phyloP scores from a whole-genome alignment of 2,329 filamentous ascomycete species.

The Aspergillus sp. region DNA sequence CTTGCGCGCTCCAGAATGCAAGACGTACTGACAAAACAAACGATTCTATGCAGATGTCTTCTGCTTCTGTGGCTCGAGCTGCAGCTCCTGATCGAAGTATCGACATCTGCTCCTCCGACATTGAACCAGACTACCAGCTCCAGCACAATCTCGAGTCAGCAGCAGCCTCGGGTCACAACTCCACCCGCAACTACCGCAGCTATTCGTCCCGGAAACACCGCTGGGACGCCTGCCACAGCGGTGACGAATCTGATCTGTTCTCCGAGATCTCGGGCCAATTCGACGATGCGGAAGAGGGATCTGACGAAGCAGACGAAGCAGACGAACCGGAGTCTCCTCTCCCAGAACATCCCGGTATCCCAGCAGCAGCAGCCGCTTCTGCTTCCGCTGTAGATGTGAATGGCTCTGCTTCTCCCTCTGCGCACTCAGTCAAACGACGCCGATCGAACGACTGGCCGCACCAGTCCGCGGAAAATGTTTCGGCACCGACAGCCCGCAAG shows the following conservation, averaged over 20 bases:
- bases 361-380: neutral
- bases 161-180: neutral
- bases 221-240: slow-evolving; percentile 21
- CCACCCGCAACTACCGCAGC: slow-evolving; percentile 13
- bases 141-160: slow-evolving; percentile 23
- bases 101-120: neutral
- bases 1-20: neutral
- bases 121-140: slow-evolving; percentile 16
- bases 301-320: slow-evolving; percentile 38
- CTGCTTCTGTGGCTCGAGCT: neutral
- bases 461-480: slow-evolving; percentile 14
- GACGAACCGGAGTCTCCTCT: slow-evolving; percentile 25
- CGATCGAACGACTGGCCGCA: slow-evolving; percentile 47
- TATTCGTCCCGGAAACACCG: slow-evolving; percentile 30
- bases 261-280: slow-evolving; percentile 37
- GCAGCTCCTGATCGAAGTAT: neutral
- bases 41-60: slow-evolving; percentile 10
- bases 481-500: slow-evolving; percentile 17
- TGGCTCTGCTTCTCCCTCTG: slow-evolving; percentile 16
- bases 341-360: slow-evolving; percentile 15
- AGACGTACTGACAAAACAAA: neutral
- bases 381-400: neutral
- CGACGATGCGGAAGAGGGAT: slow-evolving; percentile 33
- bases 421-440: slow-evolving; percentile 43
- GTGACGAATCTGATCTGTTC: slow-evolving; percentile 22